phyloP scores from a whole-genome alignment of 306 rosid genomes.

The Dalbergia cultrata region DNA sequence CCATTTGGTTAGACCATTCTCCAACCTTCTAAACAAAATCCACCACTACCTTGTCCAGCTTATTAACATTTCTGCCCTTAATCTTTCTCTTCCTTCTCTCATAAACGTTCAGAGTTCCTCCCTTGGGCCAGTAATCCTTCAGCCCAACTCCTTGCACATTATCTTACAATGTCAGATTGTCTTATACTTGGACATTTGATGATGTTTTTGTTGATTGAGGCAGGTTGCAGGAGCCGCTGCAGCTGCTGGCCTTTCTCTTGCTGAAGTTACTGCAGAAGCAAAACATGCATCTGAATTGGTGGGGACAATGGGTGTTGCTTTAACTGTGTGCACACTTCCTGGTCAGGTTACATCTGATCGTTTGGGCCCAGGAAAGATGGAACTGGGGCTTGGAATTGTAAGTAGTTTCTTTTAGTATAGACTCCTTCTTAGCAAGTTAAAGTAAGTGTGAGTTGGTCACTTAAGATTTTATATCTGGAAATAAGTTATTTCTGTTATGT shows the following conservation, averaged over 20 bases:
- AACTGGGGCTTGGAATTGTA: constrained; percentile 97
- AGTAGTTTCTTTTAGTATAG: constrained; percentile 38
- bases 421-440: background rate
- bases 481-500: constrained; percentile 2
- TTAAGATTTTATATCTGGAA: constrained; percentile 8
- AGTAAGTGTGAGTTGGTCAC: background rate
- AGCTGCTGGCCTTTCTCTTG: constrained; percentile 67
- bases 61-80: background rate
- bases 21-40: too few relatives aligned
- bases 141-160: background rate
- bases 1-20: background rate
- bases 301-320: constrained; percentile 97
- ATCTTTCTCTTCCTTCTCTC: background rate
- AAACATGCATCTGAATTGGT: constrained; percentile 85
- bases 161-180: constrained; percentile 12
- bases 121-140: background rate
- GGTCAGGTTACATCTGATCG: constrained; percentile 92
- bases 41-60: background rate
- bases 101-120: background rate
- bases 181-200: background rate
- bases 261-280: constrained; percentile 87
- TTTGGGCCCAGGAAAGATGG: constrained; percentile 92
- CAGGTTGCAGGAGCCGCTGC: constrained; percentile 99
- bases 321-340: constrained; percentile 86
- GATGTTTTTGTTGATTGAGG: constrained; percentile 40